Conservation (phyloP, 768 basidiomycete species). For the Xerocomus potaroensis region DNA sequence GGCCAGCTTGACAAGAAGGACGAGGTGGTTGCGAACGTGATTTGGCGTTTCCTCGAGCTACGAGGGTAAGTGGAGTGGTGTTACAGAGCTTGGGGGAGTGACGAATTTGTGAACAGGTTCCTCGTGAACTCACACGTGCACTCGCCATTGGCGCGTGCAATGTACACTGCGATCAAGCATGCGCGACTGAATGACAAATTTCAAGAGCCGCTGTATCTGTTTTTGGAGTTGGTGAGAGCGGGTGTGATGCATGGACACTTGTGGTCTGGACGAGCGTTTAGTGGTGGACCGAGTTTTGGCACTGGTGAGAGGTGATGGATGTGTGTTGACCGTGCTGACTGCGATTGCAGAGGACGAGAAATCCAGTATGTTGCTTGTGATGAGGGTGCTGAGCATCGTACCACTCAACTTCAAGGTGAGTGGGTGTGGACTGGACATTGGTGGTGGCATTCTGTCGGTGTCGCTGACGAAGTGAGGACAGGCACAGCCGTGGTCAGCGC, state of each 20-base stretch:
- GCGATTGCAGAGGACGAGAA: conserved; percentile 78
- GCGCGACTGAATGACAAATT: conserved; percentile 95
- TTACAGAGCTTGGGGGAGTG: neutral
- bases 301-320: conserved; percentile 55
- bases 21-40: conserved; percentile 95
- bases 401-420: conserved; percentile 89
- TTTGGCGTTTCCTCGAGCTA: conserved; percentile 96
- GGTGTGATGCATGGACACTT: conserved; percentile 94
- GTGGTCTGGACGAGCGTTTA: conserved; percentile 85
- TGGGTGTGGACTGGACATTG: too few relatives aligned
- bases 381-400: conserved; percentile 94
- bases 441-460: too few relatives aligned
- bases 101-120: conserved; percentile 53
- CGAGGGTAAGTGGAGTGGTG: conserved; percentile 62
- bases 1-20: conserved; percentile 91
- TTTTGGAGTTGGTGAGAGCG: conserved; percentile 93
- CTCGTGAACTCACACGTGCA: conserved; percentile 85
- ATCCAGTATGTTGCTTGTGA: conserved; percentile 90
- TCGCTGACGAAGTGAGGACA: too few relatives aligned
- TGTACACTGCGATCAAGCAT: conserved; percentile 74
- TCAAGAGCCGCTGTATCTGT: conserved; percentile 93
- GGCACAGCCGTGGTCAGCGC: conserved; percentile 92
- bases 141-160: conserved; percentile 85
- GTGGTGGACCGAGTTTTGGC: conserved; percentile 94
- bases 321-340: conserved; percentile 20